phyloP scores from a whole-genome alignment of 78 protist genomes.

The Dictyostelium brefeldianum region DNA sequence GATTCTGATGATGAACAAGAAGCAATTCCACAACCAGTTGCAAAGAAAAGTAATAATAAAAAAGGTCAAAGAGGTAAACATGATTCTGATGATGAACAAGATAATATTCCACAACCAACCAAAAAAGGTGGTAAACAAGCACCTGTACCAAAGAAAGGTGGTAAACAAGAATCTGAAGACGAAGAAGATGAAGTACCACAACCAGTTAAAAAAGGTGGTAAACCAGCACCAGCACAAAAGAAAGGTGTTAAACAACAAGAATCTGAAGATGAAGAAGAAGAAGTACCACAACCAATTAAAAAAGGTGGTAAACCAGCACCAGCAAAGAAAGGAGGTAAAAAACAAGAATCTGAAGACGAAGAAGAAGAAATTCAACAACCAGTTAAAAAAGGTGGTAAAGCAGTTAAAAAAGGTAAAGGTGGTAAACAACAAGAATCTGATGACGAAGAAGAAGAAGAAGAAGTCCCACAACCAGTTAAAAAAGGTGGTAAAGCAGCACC shows the following conservation, averaged over 20 bases:
- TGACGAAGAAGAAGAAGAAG: conserved; percentile 12
- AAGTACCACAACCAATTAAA: conserved; percentile 60
- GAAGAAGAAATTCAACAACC: conserved; percentile 61
- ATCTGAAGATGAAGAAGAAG: conserved; percentile 37
- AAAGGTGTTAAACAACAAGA: conserved; percentile 68
- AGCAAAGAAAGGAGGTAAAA: not conserved
- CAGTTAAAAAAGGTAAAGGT: conserved; percentile 20
- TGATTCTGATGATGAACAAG: conserved; percentile 54
- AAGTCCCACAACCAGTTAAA: conserved; percentile 32
- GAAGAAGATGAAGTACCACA: conserved; percentile 72
- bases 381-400: conserved; percentile 7
- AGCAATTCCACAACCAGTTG: conserved; percentile 74
- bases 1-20: conserved; percentile 51
- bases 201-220: conserved; percentile 69
- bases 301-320: conserved; percentile 30
- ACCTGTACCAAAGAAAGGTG: conserved; percentile 55
- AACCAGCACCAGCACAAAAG: conserved; percentile 17
- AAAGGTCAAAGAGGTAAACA: conserved; percentile 57
- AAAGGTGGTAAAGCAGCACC: conserved; percentile 5
- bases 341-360: conserved; percentile 20
- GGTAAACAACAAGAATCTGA: not conserved
- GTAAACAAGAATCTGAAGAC: conserved; percentile 1
- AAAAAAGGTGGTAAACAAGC: conserved; percentile 65
- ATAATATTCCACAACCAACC: conserved; percentile 70
- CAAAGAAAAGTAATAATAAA: conserved; percentile 51